Evolutionary conservation across 345 rosid genomes (phyloP).

Genomic region (Salix koriyanagi): DNA sequence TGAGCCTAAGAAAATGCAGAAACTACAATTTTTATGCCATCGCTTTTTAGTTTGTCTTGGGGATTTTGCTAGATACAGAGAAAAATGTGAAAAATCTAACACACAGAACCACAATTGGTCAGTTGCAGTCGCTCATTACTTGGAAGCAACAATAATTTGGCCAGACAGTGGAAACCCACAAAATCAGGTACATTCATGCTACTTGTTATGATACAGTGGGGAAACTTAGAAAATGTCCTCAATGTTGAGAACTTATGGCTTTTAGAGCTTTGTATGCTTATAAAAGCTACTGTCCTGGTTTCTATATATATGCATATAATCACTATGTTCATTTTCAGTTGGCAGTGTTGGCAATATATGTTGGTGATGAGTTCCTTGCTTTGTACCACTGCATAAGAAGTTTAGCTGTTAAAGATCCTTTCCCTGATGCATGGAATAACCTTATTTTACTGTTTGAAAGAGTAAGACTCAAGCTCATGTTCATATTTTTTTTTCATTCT

Average conservation of each 20-base stretch:
- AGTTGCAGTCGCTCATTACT: slow-evolving; percentile 61
- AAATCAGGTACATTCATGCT: slow-evolving; percentile 54
- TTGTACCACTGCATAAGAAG: slow-evolving; percentile 91
- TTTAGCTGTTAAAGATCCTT: slow-evolving; percentile 89
- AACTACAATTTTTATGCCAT: slow-evolving; percentile 61
- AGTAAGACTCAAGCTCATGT: slow-evolving; percentile 38
- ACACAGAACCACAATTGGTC: slow-evolving; percentile 64
- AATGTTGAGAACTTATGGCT: neutral
- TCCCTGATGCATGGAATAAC: slow-evolving; percentile 85
- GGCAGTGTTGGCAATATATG: slow-evolving; percentile 83
- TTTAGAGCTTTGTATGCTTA: neutral
- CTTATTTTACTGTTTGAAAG: slow-evolving; percentile 68
- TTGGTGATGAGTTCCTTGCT: slow-evolving; percentile 86
- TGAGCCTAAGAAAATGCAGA: slow-evolving; percentile 41
- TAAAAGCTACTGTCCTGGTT: neutral
- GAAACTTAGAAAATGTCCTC: neutral
- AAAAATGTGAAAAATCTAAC: slow-evolving; percentile 46
- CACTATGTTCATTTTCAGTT: slow-evolving; percentile 38
- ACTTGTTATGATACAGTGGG: neutral
- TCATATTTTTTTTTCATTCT: neutral
- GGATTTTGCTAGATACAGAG: slow-evolving; percentile 84
- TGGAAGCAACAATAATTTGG: slow-evolving; percentile 72
- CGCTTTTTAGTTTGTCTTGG: slow-evolving; percentile 88
- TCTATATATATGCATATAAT: neutral
- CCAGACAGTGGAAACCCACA: slow-evolving; percentile 91